Evolutionary conservation across 2,329 filamentous ascomycete species (phyloP).

Genomic region (Exophiala lecanii-corni): DNA sequence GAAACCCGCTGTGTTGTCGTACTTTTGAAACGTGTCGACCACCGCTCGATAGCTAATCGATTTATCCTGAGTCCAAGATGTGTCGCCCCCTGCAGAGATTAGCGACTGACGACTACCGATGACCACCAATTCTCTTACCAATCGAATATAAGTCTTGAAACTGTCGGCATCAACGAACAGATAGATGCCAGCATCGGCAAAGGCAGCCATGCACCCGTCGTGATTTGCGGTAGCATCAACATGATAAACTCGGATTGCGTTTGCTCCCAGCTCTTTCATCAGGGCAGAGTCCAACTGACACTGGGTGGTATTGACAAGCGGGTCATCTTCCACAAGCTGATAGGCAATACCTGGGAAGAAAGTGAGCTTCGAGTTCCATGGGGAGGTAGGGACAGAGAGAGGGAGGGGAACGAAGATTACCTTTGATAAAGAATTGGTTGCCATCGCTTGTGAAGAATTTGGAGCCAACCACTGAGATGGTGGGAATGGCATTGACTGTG

Average conservation of each 20-base stretch:
- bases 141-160: constrained; percentile 42
- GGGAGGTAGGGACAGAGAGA: too few relatives aligned
- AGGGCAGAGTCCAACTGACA: constrained; percentile 69
- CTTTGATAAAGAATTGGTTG: constrained; percentile 79
- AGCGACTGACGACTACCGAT: too few relatives aligned
- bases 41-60: constrained; percentile 63
- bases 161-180: constrained; percentile 72
- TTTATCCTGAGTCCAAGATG: constrained; percentile 70
- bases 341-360: constrained; percentile 64
- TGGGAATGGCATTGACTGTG: constrained; percentile 46
- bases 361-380: too few relatives aligned
- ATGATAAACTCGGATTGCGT: constrained; percentile 84
- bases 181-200: constrained; percentile 77
- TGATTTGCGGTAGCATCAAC: constrained; percentile 70
- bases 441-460: constrained; percentile 84
- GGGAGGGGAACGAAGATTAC: too few relatives aligned
- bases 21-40: constrained; percentile 71
- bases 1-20: constrained; percentile 76
- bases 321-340: constrained; percentile 63
- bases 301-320: constrained; percentile 69
- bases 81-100: constrained; percentile 54
- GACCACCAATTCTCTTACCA: constrained; percentile 33
- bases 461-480: constrained; percentile 62
- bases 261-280: constrained; percentile 77
- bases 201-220: constrained; percentile 72